Conservation (phyloP, 345 rosid species). For the Syzygium grande region DNA sequence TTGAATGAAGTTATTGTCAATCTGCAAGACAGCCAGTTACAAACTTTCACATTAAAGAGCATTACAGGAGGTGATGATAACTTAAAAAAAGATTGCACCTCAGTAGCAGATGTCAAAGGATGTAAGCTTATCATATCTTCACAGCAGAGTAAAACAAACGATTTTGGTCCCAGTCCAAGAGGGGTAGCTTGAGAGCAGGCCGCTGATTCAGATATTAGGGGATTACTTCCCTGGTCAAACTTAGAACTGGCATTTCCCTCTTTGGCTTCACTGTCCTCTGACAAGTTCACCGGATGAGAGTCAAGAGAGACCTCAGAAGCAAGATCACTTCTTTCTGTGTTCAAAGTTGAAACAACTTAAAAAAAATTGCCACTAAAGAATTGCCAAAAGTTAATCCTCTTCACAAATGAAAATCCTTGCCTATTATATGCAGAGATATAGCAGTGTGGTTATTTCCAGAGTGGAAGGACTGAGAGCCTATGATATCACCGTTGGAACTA, state of each 20-base stretch:
- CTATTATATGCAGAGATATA: constrained; percentile 51
- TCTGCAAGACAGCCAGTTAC: constrained; percentile 37
- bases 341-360: constrained; percentile 3
- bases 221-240: constrained; percentile 8
- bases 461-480: constrained; percentile 27
- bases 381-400: background rate
- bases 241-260: constrained; percentile 16
- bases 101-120: constrained; percentile 40
- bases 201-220: constrained; percentile 20
- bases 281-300: constrained; percentile 8
- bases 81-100: constrained; percentile 32
- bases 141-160: constrained; percentile 45
- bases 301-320: constrained; percentile 21
- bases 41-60: constrained; percentile 11
- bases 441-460: constrained; percentile 29
- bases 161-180: constrained; percentile 16
- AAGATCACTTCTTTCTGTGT: constrained; percentile 41
- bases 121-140: constrained; percentile 48
- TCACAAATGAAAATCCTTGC: constrained; percentile 17
- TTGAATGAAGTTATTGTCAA: constrained; percentile 25
- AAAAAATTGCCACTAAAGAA: constrained; percentile 1
- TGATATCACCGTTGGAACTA: constrained; percentile 37
- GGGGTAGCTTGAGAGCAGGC: constrained; percentile 17
- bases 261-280: constrained; percentile 23
- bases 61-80: background rate